Percentiles rank a stretch among this genome's conserved stretches.
Evolutionary conservation across 768 basidiomycete species (phyloP).

Genomic region (Cubamyces sp.): DNA sequence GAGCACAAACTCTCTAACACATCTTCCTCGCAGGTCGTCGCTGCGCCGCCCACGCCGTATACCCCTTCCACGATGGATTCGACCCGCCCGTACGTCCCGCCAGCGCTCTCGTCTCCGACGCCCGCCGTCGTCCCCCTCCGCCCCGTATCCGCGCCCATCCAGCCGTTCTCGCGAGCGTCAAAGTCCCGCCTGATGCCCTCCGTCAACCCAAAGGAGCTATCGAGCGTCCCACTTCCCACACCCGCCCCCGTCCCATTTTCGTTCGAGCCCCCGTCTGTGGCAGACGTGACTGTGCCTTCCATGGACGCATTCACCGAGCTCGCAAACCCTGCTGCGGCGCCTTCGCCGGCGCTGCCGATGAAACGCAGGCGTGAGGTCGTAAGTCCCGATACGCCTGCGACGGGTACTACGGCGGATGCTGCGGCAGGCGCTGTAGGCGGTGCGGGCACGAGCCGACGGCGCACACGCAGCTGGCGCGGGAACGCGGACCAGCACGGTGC

Average conservation of each 20-base stretch:
- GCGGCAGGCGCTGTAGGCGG: slow-evolving; percentile 39
- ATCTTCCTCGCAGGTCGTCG: slow-evolving; percentile 32
- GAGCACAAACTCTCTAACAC: slow-evolving; percentile 2
- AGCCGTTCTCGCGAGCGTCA: slow-evolving; percentile 28
- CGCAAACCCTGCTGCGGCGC: not conserved
- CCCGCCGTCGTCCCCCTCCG: slow-evolving; percentile 27
- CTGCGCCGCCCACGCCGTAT: slow-evolving; percentile 33
- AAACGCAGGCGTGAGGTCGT: slow-evolving; percentile 81
- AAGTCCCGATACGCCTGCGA: slow-evolving; percentile 59
- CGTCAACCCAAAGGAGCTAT: slow-evolving; percentile 34
- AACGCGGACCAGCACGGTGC: slow-evolving; percentile 26
- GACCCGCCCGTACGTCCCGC: slow-evolving; percentile 19
- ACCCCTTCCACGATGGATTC: slow-evolving; percentile 31
- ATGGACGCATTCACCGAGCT: slow-evolving; percentile 45
- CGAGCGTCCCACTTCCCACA: slow-evolving; percentile 29
- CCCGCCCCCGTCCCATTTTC: slow-evolving; percentile 37
- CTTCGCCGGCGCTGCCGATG: slow-evolving; percentile 3
- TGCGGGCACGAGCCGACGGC: slow-evolving; percentile 47
- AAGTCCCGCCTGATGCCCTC: slow-evolving; percentile 35
- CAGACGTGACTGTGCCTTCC: slow-evolving; percentile 41
- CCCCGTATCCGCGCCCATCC: slow-evolving; percentile 15
- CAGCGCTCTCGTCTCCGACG: slow-evolving; percentile 22
- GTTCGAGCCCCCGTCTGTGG: slow-evolving; percentile 20
- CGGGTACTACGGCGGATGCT: slow-evolving; percentile 39
- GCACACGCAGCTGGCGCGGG: slow-evolving; percentile 57